Evolutionary conservation across 73 alveolate genomes (phyloP), one percentile per base, ranked within the genome.

Genomic region (Paraurostyla sp.): DNA sequence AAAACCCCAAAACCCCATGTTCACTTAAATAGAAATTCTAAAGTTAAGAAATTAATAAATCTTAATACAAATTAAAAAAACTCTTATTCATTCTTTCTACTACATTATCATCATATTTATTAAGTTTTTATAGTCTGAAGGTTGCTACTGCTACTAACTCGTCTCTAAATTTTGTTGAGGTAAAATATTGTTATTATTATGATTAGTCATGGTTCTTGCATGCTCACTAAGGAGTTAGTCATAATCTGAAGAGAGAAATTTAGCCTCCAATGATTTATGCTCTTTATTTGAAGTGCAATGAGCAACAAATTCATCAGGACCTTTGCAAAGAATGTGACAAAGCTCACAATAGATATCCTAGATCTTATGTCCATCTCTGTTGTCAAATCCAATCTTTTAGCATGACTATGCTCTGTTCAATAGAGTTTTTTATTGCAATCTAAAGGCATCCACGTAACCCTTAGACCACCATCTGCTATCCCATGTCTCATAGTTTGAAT

Each of bases 291-390:
- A 32, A 6, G 56, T 38, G 52, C 86, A 73, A 36, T 73, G 86
- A 2, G 86, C 86, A 22, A 73, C 40, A 43, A 73, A 73, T 6
- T 73, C 86, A 27, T 73, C 86, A 23, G 86, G 65, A 2, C 86
- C 86, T 48, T 25, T 43, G 29, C 9, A 38, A 3, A 48, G 41
- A 4, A 73, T 13, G 33, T 73, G 71, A 36, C 86, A 73, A 11
- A 73, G 29, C 33, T 73, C 71, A 30, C 86, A 73, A 50, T 73
- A 25, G 23, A 73, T 48, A 73, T 48, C 71, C 9, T 20, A 0
- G 35, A 73, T 48, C 11, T 30, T 69, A 27, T 73, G 65, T 0
- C 71, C 48, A 35, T 45, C 71, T 9, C 29, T 41, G 33, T 73
- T 43, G 15, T 65, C 82, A 35, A 45, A 73, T 43, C 86, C 86